Evolutionary conservation across 2,329 filamentous ascomycete species (phyloP), one percentile per base, ranked within the genome.

Genomic region (Nemania serpens): DNA sequence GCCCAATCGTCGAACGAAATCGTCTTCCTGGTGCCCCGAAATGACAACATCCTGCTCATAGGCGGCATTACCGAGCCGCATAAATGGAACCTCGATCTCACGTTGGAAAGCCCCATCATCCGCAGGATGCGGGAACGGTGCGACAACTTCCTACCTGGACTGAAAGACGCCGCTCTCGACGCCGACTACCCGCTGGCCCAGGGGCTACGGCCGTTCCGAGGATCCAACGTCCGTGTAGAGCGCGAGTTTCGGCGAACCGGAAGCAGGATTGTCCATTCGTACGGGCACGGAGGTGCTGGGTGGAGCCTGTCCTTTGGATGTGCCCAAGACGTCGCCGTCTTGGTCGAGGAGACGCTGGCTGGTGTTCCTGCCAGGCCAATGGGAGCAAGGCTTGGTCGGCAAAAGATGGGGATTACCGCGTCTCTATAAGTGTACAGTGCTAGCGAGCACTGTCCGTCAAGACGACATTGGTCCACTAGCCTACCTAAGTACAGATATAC

Each of bases 281-380:
- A 81, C 61, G 78, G 79, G 1, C 78, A 81, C 50, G 78, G 78
- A 5, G 78, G 77, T 4, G 74, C 77, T 2, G 79, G 78, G 4
- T 80, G 78, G 78, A 75, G 70, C 48, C 58, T 79, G 57, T 74
- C 73, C 0, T 78, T 78, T 61, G 77, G 76, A 1, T 77, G 76
- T 55, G 76, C 76, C 11, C 66, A 68, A 20, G 76, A 79, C 46
- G 74, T 77, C 17, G 66, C 62, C 12, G 60, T 52, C 45, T 63
- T 78, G 46, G 70, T 78, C 7, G 73, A 76, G 15, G 75, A 77
- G 57, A 70, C 73, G 5, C 64, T 77, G 29, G 62, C 68, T 20
- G 70, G 69, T 4, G 42, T 66, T 17, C 67, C 69, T 12, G 70
- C 72, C 10, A 68, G 69, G 45, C 68, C 70, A 36, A 74, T 74